These are phyloP conservation scores for Cenchrus fungigraminus DNA, from an alignment of 176 grass and related monocot species.

Conservation along the genomic window DNA sequence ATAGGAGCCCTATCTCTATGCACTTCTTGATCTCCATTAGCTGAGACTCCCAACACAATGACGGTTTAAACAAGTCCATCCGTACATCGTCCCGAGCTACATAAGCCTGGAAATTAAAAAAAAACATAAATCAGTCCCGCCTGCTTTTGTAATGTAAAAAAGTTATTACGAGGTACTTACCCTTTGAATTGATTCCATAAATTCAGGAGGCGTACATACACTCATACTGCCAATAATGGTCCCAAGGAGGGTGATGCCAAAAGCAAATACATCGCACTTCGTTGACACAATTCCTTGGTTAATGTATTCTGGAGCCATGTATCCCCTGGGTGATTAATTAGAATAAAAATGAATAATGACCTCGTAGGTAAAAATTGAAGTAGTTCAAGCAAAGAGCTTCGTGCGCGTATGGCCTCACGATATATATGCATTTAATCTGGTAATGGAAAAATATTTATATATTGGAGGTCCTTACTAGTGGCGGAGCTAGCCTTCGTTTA, in stretches of 20 bases:
- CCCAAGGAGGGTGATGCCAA: neutral
- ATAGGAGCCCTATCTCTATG: neutral
- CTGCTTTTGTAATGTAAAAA: too few species aligned
- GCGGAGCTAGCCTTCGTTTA: too few species aligned
- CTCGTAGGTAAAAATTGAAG: too few species aligned
- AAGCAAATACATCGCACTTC: neutral
- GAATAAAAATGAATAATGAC: neutral
- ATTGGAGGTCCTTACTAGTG: too few species aligned
- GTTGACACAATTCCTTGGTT: neutral
- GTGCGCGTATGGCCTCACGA: neutral
- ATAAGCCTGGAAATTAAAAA: too few species aligned
- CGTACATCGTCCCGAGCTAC: too few species aligned
- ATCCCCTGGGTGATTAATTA: neutral
- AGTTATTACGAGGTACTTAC: neutral
- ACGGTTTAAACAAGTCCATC: neutral
- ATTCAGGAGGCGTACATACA: rapidly evolving
- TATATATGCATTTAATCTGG: neutral
- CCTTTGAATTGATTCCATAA: too few species aligned
- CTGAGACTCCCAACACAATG: neutral
- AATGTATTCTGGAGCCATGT: neutral
- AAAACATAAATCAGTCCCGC: neutral
- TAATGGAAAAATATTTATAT: neutral
- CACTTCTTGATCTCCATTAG: neutral
- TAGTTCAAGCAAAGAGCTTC: neutral
- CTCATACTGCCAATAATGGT: neutral